These are phyloP conservation scores for Flaveria trinervia DNA, from an alignment of 129 eudicot genomes.

Conservation along the genomic window DNA sequence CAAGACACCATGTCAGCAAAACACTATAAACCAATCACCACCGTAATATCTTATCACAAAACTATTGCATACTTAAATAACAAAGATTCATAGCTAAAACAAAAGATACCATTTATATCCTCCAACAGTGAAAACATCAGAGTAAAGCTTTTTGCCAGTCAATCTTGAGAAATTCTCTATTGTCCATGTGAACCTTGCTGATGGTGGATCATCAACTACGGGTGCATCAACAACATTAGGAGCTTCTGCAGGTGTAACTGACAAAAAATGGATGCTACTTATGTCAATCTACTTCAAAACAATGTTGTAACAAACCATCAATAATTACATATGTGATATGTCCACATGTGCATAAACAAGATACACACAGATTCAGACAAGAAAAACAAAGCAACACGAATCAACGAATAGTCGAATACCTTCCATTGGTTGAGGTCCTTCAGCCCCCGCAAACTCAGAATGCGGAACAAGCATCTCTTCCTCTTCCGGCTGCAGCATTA, in stretches of 20 bases:
- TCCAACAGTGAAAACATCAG: slow-evolving; percentile 74
- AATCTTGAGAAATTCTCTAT: slow-evolving; percentile 72
- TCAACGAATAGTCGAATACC: slow-evolving; percentile 40
- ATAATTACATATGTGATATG: neutral
- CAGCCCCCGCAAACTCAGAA: slow-evolving; percentile 57
- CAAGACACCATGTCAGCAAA: slow-evolving; percentile 23
- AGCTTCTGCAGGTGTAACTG: slow-evolving; percentile 65
- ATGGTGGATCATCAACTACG: slow-evolving; percentile 65
- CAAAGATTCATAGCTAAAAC: neutral
- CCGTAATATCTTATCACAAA: neutral
- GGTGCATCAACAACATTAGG: slow-evolving; percentile 55
- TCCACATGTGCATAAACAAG: slow-evolving; percentile 1
- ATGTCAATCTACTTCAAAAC: slow-evolving; percentile 10
- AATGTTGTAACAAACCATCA: slow-evolving; percentile 11
- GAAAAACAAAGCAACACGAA: neutral
- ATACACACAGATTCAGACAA: neutral
- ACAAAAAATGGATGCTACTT: neutral
- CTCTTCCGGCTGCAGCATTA: slow-evolving; percentile 67
- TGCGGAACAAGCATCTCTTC: slow-evolving; percentile 92
- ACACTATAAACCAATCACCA: slow-evolving; percentile 12
- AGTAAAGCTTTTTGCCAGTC: slow-evolving; percentile 60
- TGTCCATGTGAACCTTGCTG: slow-evolving; percentile 86
- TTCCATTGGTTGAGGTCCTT: slow-evolving; percentile 89
- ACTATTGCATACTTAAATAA: slow-evolving; percentile 4
- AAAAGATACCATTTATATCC: slow-evolving; percentile 82